Evolutionary conservation across 768 basidiomycete genomes (phyloP), one percentile per base, ranked within the genome.

Genomic region (Calocybe indica): DNA sequence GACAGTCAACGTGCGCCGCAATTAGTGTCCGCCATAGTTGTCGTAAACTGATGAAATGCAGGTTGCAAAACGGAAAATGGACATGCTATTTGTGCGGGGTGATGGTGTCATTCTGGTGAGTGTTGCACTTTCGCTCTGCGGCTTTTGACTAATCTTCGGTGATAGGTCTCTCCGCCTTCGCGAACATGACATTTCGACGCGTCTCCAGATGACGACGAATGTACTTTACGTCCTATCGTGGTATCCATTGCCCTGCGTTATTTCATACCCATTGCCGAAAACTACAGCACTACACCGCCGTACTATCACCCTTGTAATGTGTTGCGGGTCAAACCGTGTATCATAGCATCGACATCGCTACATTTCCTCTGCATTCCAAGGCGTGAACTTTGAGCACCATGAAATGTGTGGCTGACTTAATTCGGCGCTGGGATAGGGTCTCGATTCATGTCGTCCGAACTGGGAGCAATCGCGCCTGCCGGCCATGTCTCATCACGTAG

Each of bases 61-160:
- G 93, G 81, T 92, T 14, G 91, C 89, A 49, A 93, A 92, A 68
- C 76, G 95, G 58, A 92, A 90, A 65, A 83, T 94, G 78, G 92
- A 95, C 44, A 98, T 99, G 95, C 74, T 99, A 37, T 99, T 97
- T 59, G 94, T 99, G 1, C 75, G 96, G 64, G 95, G 95, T 43
- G 95, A 97, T 63, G 92, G 95, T 47, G 95, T 98, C 13, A 97
- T 98, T 54, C 70, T 98, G 63, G 95, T 96, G 52, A 52, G 83
- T 72, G 22, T 41, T 10, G 31, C 22, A 39, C 65, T 28, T 40
- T 5, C 12, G 38, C 14, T 38, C 12, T 28, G 43, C 51, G 14
- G 38, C 43, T 37, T 37, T 46, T 49, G 48, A 47, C n/a, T 30
- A 45, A 51, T 48, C 42, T 41, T 35, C 28, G 55, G 47, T 40